Conservation (phyloP, 2,329 filamentous ascomycete species). For the Fusarium papillatum region DNA sequence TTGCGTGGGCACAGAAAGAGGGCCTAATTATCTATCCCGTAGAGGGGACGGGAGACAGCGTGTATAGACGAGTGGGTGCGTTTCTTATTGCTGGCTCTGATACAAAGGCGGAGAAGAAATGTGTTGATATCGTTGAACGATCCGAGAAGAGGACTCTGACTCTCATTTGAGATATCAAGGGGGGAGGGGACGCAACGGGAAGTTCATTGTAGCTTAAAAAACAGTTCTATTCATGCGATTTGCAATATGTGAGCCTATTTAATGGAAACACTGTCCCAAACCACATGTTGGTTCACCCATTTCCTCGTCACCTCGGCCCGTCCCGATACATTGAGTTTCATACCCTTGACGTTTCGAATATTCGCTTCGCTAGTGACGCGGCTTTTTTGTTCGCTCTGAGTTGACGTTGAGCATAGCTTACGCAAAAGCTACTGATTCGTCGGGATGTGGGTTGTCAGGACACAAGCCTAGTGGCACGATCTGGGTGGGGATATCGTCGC, state of each 20-base stretch:
- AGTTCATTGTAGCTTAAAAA: too few relatives aligned
- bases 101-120: background rate
- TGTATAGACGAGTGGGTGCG: background rate
- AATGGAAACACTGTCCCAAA: background rate
- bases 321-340: background rate
- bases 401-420: background rate
- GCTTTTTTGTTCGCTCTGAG: background rate
- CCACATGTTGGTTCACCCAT: background rate
- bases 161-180: background rate
- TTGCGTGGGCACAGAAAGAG: background rate
- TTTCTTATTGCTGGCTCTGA: background rate
- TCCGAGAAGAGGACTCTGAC: background rate
- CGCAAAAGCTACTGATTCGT: conserved; percentile 19
- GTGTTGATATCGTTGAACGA: background rate
- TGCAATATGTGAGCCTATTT: too few relatives aligned
- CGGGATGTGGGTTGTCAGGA: conserved; percentile 5
- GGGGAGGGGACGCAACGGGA: background rate
- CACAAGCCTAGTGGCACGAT: conserved; percentile 2
- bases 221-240: too few relatives aligned
- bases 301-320: background rate
- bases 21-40: background rate
- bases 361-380: background rate
- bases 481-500: background rate
- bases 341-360: background rate
- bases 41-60: background rate